phyloP scores from a whole-genome alignment of 768 basidiomycete genomes.

The Trametes coccinea region DNA sequence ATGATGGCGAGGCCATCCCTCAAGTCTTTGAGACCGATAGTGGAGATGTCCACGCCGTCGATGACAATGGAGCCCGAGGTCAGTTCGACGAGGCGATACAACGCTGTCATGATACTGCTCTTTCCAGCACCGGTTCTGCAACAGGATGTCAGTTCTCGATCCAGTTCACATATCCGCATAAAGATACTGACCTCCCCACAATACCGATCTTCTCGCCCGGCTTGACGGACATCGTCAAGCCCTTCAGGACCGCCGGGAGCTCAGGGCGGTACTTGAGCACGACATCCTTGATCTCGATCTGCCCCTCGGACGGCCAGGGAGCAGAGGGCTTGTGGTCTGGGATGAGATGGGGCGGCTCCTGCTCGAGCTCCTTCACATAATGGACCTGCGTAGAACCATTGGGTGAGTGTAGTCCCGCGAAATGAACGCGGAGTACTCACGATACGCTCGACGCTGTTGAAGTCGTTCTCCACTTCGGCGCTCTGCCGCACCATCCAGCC shows the following conservation, averaged over 20 bases:
- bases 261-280: conserved; percentile 84
- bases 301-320: conserved; percentile 76
- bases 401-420: no score
- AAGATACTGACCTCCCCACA: conserved; percentile 55
- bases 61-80: conserved; percentile 72
- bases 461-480: conserved; percentile 90
- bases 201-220: conserved; percentile 92
- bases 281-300: conserved; percentile 73
- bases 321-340: conserved; percentile 57
- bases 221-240: conserved; percentile 65
- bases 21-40: conserved; percentile 74
- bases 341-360: conserved; percentile 73
- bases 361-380: conserved; percentile 78
- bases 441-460: conserved; percentile 89
- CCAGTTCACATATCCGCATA: no score
- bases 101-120: conserved; percentile 84
- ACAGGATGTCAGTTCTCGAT: not conserved
- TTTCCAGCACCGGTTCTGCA: conserved; percentile 82
- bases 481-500: conserved; percentile 76
- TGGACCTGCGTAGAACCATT: no score
- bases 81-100: conserved; percentile 85
- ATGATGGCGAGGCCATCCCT: conserved; percentile 73
- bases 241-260: conserved; percentile 86
- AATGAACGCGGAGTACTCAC: conserved; percentile 17
- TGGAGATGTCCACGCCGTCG: conserved; percentile 83